These are phyloP conservation scores for Penicillium sp. DNA, from an alignment of 2,329 filamentous ascomycete genomes.

Conservation along the genomic window DNA sequence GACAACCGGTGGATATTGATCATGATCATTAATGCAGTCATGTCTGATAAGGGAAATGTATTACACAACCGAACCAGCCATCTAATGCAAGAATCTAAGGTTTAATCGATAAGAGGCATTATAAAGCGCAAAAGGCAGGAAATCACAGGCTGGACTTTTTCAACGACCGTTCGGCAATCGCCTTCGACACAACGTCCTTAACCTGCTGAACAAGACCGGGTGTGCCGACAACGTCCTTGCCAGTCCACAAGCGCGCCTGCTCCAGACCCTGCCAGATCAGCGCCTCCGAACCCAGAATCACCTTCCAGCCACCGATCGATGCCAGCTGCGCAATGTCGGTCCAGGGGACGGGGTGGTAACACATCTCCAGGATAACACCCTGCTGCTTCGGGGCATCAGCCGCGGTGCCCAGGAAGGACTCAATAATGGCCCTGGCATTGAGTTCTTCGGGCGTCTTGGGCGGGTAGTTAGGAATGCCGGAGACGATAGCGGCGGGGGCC, in stretches of 20 bases:
- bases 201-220: constrained; percentile 53
- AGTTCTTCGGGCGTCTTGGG: constrained; percentile 61
- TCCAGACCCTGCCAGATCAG: constrained; percentile 73
- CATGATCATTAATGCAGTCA: too few species aligned
- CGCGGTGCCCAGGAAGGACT: constrained; percentile 32
- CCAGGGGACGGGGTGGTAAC: constrained; percentile 68
- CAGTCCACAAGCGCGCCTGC: constrained; percentile 61
- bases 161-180: constrained; percentile 41
- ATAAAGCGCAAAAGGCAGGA: neutral
- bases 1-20: constrained; percentile 33
- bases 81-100: constrained; percentile 23
- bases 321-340: constrained; percentile 62
- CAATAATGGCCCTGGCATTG: constrained; percentile 52
- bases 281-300: constrained; percentile 70
- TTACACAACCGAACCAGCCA: constrained; percentile 14
- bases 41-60: constrained; percentile 3
- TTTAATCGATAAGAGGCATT: constrained; percentile 19
- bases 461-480: constrained; percentile 71
- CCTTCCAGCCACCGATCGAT: constrained; percentile 61
- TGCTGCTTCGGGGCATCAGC: constrained; percentile 43
- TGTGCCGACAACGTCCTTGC: constrained; percentile 53
- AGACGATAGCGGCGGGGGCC: constrained; percentile 62
- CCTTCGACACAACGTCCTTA: constrained; percentile 48
- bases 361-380: constrained; percentile 74
- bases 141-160: constrained; percentile 27